A percentile compares a stretch with the other conserved stretches of the same genome.
These are phyloP conservation scores for Pythium biforme DNA, from an alignment of 352 stramenopile genomes.

Conservation along the genomic window DNA sequence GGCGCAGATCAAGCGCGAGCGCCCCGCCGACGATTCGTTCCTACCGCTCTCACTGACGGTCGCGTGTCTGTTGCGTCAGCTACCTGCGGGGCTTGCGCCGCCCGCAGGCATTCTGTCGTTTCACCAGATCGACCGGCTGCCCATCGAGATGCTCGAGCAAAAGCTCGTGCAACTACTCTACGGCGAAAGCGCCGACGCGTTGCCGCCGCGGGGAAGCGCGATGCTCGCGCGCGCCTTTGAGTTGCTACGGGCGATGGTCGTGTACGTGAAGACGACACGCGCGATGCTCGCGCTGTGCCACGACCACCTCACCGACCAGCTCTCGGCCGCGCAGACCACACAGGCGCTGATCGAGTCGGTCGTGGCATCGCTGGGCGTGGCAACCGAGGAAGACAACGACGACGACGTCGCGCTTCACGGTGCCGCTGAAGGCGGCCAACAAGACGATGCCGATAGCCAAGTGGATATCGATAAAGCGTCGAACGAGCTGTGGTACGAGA, in stretches of 20 bases:
- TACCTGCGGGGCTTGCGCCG: constrained; percentile 42
- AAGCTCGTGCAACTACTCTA: constrained; percentile 20
- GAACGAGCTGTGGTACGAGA: too few relatives aligned
- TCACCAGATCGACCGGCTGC: constrained; percentile 43
- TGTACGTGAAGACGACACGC: constrained; percentile 41
- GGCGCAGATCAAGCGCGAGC: constrained; percentile 40
- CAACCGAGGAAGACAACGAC: not conserved
- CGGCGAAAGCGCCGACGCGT: not conserved
- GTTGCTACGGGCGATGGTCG: constrained; percentile 36
- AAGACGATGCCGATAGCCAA: too few relatives aligned
- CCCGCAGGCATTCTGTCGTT: constrained; percentile 35
- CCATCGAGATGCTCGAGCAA: constrained; percentile 30
- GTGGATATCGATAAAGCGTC: too few relatives aligned
- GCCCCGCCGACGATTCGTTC: constrained; percentile 44
- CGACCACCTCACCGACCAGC: constrained; percentile 35
- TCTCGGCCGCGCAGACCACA: constrained; percentile 32
- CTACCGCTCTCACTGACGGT: constrained; percentile 47
- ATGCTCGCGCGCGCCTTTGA: constrained; percentile 26
- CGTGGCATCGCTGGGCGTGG: constrained; percentile 4
- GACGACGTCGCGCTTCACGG: too few relatives aligned
- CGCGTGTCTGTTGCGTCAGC: constrained; percentile 44
- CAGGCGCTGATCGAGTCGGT: constrained; percentile 32
- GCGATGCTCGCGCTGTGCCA: constrained; percentile 43
- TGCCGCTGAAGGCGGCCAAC: too few relatives aligned
- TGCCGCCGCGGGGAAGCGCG: constrained; percentile 25